Evolutionary conservation across 2,329 filamentous ascomycete species (phyloP).

Genomic region (Juglanconis juglandina): DNA sequence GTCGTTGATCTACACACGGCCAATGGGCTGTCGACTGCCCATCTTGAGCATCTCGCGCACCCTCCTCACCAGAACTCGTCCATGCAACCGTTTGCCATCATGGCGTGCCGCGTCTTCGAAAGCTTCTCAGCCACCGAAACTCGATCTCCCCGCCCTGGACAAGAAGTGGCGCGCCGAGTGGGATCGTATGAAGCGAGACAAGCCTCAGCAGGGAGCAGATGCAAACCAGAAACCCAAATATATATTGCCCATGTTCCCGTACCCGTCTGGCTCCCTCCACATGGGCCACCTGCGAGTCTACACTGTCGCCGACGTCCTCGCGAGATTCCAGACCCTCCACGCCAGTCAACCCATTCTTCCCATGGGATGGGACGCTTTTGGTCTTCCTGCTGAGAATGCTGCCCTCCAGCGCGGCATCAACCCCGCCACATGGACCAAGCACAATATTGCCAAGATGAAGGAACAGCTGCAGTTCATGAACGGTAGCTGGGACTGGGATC

Average conservation of each 20-base stretch:
- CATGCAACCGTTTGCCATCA: background rate
- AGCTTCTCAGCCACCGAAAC: slow-evolving; percentile 22
- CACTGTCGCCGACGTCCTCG: slow-evolving; percentile 82
- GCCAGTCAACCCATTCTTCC: slow-evolving; percentile 75
- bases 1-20: slow-evolving; percentile 26
- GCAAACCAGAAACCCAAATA: slow-evolving; percentile 48
- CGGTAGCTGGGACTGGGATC: slow-evolving; percentile 77
- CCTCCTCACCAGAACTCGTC: slow-evolving; percentile 10
- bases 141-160: slow-evolving; percentile 47
- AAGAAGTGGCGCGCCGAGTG: slow-evolving; percentile 52
- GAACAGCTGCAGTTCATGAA: slow-evolving; percentile 76
- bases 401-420: slow-evolving; percentile 78
- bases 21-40: slow-evolving; percentile 26
- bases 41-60: slow-evolving; percentile 14
- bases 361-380: slow-evolving; percentile 96
- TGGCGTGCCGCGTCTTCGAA: slow-evolving; percentile 15
- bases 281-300: slow-evolving; percentile 86
- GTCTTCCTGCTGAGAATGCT: slow-evolving; percentile 85
- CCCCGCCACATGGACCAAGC: slow-evolving; percentile 73
- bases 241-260: slow-evolving; percentile 89
- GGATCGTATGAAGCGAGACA: slow-evolving; percentile 25
- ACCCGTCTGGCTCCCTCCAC: slow-evolving; percentile 82
- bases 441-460: slow-evolving; percentile 84
- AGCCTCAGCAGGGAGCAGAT: slow-evolving; percentile 18
- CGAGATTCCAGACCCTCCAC: slow-evolving; percentile 71